Evolutionary conservation across 148 eudicot genomes (phyloP), one percentile per base, ranked within the genome.

Genomic region (Rhododendron ovatum): DNA sequence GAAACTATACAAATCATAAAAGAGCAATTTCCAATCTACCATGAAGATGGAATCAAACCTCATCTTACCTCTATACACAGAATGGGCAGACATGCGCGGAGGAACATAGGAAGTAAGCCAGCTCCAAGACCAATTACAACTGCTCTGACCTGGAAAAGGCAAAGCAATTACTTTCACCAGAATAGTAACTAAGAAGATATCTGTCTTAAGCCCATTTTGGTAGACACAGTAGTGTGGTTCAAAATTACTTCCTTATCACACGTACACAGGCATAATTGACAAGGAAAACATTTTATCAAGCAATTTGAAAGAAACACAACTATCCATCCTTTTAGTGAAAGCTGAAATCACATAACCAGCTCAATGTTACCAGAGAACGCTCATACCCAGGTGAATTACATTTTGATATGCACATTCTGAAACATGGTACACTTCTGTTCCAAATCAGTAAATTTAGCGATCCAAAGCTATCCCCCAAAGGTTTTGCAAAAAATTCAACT

Each of bases 121-220:
- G 99, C 99, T 87, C 99, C 98, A 82, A 97, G 98, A 89, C 99
- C 99, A 89, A 97, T 90, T 74, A 97, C 94, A 91, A 92, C 92
- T 20, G 95, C 83, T 88, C 90, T 89, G 41, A 95, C 90, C 99
- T 97, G 93, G 74, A 87, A 78, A 61, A 78, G 33, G 26, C 81
- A 22, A 78, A 24, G 76, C 67, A 71, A 6, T 80, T 50, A 30
- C 83, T 80, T 30, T 53, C 24, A 33, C 7, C 33, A 80, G 9
- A 13, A 50, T 5, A 48, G 35, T 17, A 80, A 51, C 61, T 50
- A 22, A 65, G 75, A 59, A 26, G 51, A 81, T 39, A 45, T 41
- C 43, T 84, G 45, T 50, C 39, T 55, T 45, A 28, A 59, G 75
- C 26, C 41, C 35, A 59, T 15, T 50, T 12, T 39, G 39, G 45